phyloP scores from a whole-genome alignment of 2,329 filamentous ascomycete species.

The Cucurbitaria berberidis region DNA sequence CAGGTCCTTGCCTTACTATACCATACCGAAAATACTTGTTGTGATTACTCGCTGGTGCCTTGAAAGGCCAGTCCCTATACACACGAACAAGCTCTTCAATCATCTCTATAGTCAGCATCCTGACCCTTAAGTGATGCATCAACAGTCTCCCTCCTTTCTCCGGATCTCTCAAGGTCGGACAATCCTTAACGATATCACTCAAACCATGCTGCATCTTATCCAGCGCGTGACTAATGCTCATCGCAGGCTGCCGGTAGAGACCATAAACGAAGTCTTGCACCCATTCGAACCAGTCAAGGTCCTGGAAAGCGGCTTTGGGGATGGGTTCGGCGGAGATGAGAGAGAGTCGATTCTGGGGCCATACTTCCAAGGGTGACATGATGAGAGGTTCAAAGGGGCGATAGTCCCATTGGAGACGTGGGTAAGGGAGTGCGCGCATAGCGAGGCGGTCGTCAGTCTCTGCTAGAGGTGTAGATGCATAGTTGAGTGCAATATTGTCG shows the following conservation, averaged over 20 bases:
- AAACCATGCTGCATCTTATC: constrained; percentile 39
- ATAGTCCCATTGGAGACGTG: constrained; percentile 65
- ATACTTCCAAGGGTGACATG: constrained; percentile 67
- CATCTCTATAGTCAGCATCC: constrained; percentile 44
- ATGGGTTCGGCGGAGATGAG: constrained; percentile 73
- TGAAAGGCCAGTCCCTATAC: constrained; percentile 46
- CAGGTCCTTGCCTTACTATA: not conserved
- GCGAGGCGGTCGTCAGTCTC: constrained; percentile 39
- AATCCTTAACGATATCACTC: constrained; percentile 32
- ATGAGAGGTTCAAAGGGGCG: constrained; percentile 73
- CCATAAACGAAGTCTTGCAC: constrained; percentile 36
- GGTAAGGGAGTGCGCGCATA: constrained; percentile 23
- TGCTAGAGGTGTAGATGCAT: constrained; percentile 4
- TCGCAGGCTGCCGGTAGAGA: constrained; percentile 12
- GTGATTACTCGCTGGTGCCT: constrained; percentile 27
- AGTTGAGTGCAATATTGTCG: constrained; percentile 5
- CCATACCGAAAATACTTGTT: constrained; percentile 32
- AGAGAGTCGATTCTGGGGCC: constrained; percentile 62
- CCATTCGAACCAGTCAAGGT: constrained; percentile 30
- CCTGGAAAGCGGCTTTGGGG: constrained; percentile 14
- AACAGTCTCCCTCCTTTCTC: constrained; percentile 40
- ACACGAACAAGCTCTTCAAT: constrained; percentile 36
- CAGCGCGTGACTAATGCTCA: constrained; percentile 26
- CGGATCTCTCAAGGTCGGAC: constrained; percentile 37
- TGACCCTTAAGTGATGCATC: constrained; percentile 37